A percentile compares a stretch with the other conserved stretches of the same genome.
phyloP scores from a whole-genome alignment of 2,329 filamentous ascomycete genomes.

The Cadophora malorum region DNA sequence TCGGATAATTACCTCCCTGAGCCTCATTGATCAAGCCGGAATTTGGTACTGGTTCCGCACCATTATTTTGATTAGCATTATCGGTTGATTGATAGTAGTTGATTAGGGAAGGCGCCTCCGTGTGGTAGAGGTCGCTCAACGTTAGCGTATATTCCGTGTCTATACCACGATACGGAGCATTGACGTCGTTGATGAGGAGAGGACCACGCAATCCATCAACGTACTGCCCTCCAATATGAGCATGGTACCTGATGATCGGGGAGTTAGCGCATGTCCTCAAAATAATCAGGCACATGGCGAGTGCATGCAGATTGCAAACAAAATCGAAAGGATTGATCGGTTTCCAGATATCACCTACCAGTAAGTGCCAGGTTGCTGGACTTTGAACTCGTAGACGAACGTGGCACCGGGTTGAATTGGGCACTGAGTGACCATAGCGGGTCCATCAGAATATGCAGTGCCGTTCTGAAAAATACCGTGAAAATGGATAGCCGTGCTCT shows the following conservation, averaged over 20 bases:
- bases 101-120: conserved; percentile 43
- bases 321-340: too few species aligned
- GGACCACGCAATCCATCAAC: conserved; percentile 67
- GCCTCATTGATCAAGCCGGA: conserved; percentile 31
- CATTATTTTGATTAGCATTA: conserved; percentile 46
- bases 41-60: conserved; percentile 32
- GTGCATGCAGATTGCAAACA: too few species aligned
- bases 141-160: conserved; percentile 56
- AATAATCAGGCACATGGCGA: too few species aligned
- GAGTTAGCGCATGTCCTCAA: too few species aligned
- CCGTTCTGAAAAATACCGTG: conserved; percentile 64
- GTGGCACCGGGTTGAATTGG: conserved; percentile 42
- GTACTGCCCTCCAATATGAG: conserved; percentile 54
- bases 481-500: conserved; percentile 60
- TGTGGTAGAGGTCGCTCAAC: conserved; percentile 62
- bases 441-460: conserved; percentile 62
- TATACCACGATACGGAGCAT: conserved; percentile 55
- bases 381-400: conserved; percentile 43
- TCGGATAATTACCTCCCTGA: conserved; percentile 32
- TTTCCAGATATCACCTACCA: too few species aligned
- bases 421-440: conserved; percentile 53
- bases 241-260: conserved; percentile 60
- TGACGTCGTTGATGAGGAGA: conserved; percentile 63
- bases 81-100: conserved; percentile 29
- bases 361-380: conserved; percentile 52